Evolutionary conservation across 306 rosid genomes (phyloP), one percentile per base, ranked within the genome.

Genomic region (Biancaea sappan): DNA sequence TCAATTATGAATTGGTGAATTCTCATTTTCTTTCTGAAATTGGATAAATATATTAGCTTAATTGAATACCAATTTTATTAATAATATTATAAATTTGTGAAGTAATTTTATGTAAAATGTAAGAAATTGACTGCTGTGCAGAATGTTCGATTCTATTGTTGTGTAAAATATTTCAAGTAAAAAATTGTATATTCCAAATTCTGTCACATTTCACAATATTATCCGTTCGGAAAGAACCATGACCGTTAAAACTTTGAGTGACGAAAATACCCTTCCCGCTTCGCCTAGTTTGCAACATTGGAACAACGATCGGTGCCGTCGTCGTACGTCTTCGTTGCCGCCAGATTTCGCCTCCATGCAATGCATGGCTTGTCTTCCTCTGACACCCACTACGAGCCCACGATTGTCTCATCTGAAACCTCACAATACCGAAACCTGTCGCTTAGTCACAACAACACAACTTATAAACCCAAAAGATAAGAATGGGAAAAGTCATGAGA

Each of bases 331-430:
- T 32, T 3, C 37, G 73, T 40, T 34, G 41, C 24, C 13, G 8
- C 18, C 29, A 8, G 43, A 67, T 78, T 25, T 5, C 80, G 77
- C 63, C 81, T 74, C 77, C 81, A 66, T 64, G 50, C 77, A 92
- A 66, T 64, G 50, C 76, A 88, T 88, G 91, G 91, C 93, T 66
- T 77, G 80, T 75, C 84, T 82, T 59, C 69, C 89, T 73, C 9
- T 80, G 69, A 31, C 77, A 38, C 40, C 79, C 56, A 35, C 59
- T 64, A 75, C 84, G 0, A 74, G 15, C 29, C 75, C 77, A 1
- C 81, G 56, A 4, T 22, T 58, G 8, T 24, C 83, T 60, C 62
- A 56, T 34, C 71, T 77, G 24, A 85, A 79, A 46, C 67, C 79
- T 29, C 81, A 79, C 38, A 51, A 15, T 32, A 8, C 80, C 69